phyloP scores from a whole-genome alignment of 495 filamentous ascomycete species.

The Chlorociboria aeruginascens region DNA sequence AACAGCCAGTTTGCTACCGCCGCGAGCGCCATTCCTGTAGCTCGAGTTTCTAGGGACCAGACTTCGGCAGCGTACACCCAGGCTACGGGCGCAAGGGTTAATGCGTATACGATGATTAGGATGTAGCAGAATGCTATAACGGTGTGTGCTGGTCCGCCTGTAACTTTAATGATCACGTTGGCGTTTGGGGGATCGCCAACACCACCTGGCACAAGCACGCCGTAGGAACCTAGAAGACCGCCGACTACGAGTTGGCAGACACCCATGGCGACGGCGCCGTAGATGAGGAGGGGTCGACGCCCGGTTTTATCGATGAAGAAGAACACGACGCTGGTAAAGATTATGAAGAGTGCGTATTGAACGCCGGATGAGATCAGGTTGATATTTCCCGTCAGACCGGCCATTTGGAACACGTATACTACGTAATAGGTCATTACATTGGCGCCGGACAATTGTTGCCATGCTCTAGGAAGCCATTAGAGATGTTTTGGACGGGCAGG shows the following conservation, averaged over 20 bases:
- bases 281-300: constrained; percentile 57
- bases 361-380: constrained; percentile 56
- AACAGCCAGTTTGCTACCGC: constrained; percentile 65
- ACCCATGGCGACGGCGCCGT: constrained; percentile 57
- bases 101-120: constrained; percentile 56
- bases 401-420: constrained; percentile 37
- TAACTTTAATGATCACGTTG: constrained; percentile 54
- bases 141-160: constrained; percentile 47
- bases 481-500: constrained; percentile 18
- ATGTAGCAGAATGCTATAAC: constrained; percentile 66
- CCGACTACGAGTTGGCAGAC: constrained; percentile 58
- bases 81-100: constrained; percentile 56
- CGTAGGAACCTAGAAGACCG: constrained; percentile 39
- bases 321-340: constrained; percentile 49
- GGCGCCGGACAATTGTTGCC: constrained; percentile 58
- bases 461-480: constrained; percentile 25
- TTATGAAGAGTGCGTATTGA: constrained; percentile 66
- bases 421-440: constrained; percentile 35
- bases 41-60: constrained; percentile 62
- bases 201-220: constrained; percentile 36
- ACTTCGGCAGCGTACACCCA: constrained; percentile 73
- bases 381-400: constrained; percentile 47
- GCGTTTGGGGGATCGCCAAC: constrained; percentile 43
- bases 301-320: constrained; percentile 66
- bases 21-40: constrained; percentile 56